These are phyloP conservation scores for Clitopilus hobsonii DNA, from an alignment of 768 basidiomycete species.

Conservation along the genomic window DNA sequence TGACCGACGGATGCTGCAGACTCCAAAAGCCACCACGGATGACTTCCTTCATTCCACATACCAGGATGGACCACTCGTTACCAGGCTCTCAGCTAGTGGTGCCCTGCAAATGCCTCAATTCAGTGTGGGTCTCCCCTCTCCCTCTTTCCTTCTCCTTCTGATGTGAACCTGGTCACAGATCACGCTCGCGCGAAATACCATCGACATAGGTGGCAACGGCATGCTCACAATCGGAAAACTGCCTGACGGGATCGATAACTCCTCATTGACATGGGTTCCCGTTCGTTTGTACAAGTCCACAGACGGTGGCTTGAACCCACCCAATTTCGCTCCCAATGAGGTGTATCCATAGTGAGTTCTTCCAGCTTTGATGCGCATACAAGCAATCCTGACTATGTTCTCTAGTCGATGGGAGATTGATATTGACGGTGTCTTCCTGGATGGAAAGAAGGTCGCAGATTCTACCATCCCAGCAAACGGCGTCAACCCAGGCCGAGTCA, in stretches of 20 bases:
- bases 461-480: conserved; percentile 42
- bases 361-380: no score
- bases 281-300: conserved; percentile 48
- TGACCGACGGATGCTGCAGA: conserved; percentile 11
- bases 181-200: conserved; percentile 54
- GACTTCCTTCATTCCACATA: conserved; percentile 29
- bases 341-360: conserved; percentile 24
- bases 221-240: conserved; percentile 59
- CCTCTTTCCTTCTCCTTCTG: neutral
- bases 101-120: conserved; percentile 46
- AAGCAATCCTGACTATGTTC: no score
- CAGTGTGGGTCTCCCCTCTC: conserved; percentile 24
- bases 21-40: conserved; percentile 25
- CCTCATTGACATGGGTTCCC: conserved; percentile 64
- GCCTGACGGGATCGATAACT: conserved; percentile 48
- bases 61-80: conserved; percentile 39
- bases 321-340: conserved; percentile 54
- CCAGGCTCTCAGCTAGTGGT: conserved; percentile 39
- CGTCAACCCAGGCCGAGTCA: conserved; percentile 31
- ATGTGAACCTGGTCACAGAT: conserved; percentile 19
- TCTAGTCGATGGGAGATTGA: conserved; percentile 60
- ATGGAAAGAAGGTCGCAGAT: conserved; percentile 48
- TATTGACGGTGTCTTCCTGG: conserved; percentile 60
- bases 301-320: conserved; percentile 53
- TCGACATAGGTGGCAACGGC: conserved; percentile 55